phyloP scores from a whole-genome alignment of 352 stramenopile genomes.

The Elongisporangium senticosum region DNA sequence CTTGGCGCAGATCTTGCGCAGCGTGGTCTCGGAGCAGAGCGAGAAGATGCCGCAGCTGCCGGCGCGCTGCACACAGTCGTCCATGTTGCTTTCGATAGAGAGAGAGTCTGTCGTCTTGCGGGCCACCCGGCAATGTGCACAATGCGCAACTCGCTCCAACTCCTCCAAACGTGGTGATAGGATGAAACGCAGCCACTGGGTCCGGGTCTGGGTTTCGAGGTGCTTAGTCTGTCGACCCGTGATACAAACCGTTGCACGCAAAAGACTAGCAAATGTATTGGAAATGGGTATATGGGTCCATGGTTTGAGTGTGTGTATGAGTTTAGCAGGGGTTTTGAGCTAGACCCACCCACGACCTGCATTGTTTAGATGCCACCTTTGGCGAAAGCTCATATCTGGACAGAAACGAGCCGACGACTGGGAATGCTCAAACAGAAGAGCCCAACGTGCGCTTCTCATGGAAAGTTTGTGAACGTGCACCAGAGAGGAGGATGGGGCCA shows the following conservation, averaged over 20 bases:
- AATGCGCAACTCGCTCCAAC: neutral
- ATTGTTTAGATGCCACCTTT: neutral
- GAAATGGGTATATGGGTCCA: neutral
- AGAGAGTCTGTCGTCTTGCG: conserved; percentile 1
- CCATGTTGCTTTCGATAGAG: conserved; percentile 16
- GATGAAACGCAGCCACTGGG: conserved; percentile 1
- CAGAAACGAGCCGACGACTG: conserved; percentile 6
- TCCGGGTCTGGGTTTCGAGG: neutral
- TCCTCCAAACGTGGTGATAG: neutral
- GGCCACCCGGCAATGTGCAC: neutral
- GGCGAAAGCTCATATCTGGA: neutral
- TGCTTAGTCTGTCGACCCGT: neutral
- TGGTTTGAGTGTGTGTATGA: neutral
- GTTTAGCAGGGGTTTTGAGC: neutral
- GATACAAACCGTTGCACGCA: no score
- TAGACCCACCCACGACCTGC: neutral
- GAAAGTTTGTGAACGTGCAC: neutral
- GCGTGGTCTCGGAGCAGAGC: conserved; percentile 75
- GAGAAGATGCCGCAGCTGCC: conserved; percentile 72
- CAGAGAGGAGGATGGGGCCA: neutral
- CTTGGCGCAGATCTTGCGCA: conserved; percentile 70
- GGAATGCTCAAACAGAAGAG: conserved; percentile 25
- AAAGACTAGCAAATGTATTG: no score
- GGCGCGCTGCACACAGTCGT: conserved; percentile 66
- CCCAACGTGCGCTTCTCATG: neutral